Base-by-base conservation (phyloP, 2,329 filamentous ascomycete genomes). In the Microdochium paspali region DNA sequence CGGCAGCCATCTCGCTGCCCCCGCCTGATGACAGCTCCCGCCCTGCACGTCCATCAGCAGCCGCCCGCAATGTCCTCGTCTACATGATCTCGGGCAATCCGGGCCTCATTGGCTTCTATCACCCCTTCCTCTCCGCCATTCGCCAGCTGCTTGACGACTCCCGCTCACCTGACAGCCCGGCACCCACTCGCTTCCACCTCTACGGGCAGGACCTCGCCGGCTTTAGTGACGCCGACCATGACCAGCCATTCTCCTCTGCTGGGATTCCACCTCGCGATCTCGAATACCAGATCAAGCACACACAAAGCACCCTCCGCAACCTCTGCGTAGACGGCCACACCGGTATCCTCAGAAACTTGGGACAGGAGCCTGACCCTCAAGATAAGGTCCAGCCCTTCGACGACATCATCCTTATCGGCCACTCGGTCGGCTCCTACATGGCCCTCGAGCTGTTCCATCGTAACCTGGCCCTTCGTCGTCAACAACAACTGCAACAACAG, bases 31-130 rank as follows among this genome's bases (percentile, higher is more conserved):
- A 46, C 31, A 30, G 23, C 12, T 12, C 42, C 42, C 12, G 42
- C 23, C 23, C 5, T 24, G 40, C 10, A 43, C 6, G 40, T n/a
- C 7, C n/a, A 9, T 9, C 10, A 5, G 10, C 15, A 32, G 45
- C 45, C 5, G 32, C 50, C 15, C 52, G 50, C 24, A 44, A 61
- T 21, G 67, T 65, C 50, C 74, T 90, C 45, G 67, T 90, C 54
- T 89, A 81, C 67, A 84, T 87, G 63, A 73, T 91, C 35, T 79
- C 84, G 24, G 87, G 87, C 20, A 91, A 91, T 54, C 87, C 87
- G 4, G 87, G 87, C 4, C 70, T 89, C 18, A 76, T 90, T 45
- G 77, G 75, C 48, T 91, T 87, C 71, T 91, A 91, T 64, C 68
- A 66, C 49, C 72, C 77, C 31, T 91, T 89, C 62, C 70, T 90